Base-by-base conservation (phyloP, 306 rosid genomes). In the Hippophae rhamnoides region DNA sequence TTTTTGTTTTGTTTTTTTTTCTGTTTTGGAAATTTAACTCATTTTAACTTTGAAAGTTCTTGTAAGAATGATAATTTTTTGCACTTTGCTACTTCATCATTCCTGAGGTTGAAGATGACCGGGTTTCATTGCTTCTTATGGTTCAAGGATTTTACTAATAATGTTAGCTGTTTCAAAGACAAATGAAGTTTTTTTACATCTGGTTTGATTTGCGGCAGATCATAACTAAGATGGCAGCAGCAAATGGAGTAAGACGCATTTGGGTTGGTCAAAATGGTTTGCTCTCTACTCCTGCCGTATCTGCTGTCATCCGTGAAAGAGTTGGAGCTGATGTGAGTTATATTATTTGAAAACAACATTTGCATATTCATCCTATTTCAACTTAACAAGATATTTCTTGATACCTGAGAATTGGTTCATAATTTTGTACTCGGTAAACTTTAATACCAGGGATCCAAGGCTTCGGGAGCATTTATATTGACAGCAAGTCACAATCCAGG, bases 401-500 rank as follows among this genome's bases (percentile, higher is more conserved):
- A 40, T 64, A 25, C 31, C 40, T 10, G 59, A 13, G 11, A 54
- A 61, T 60, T 67, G 69, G 47, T 56, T 62, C 41, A 18, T 43
- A 11, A 58, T 40, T 44, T 25, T 54, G 43, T 60, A n/a, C 38
- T 52, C 72, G 41, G 3, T 65, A 9, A 74, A 63, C 6, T 78
- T 45, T 61, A 52, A 51, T 61, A 61, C 52, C 81, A 93, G 99
- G 99, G 97, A 65, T 75, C 97, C 58, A 84, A 50, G 82, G 90
- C 99, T 47, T 82, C 90, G 18, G 99, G 99, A 64, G 95, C 90
- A 58, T 93, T 93, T 77, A 88, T 93, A 71, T 79, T 93, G 90
- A 88, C 99, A 7, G 99, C 99, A 42, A 93, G 99, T 79, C 99
- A 93, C 85, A 93, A 93, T 75, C 99, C 99, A 14, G 99, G 99